Conservation (phyloP, 1,139 yeast species). For the Yamadazyma friedrichii region DNA sequence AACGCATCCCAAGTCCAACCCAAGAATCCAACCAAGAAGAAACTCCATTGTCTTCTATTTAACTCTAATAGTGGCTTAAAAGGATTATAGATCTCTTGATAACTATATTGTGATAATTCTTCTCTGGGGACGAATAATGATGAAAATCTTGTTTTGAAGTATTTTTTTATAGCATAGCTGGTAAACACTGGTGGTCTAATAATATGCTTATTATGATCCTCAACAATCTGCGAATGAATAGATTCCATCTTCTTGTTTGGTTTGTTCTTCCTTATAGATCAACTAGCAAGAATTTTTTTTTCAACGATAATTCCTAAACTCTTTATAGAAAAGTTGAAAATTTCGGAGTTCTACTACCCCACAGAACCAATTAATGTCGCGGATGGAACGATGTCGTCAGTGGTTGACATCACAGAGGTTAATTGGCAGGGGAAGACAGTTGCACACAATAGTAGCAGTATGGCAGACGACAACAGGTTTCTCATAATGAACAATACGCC, state of each 20-base stretch:
- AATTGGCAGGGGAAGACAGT: no score
- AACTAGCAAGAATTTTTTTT: no score
- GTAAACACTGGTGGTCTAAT: conserved; percentile 33
- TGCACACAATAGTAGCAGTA: no score
- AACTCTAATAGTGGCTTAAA: conserved; percentile 30
- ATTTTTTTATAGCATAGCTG: conserved; percentile 22
- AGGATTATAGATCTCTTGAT: conserved; percentile 32
- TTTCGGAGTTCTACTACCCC: not conserved
- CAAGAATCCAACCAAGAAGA: conserved; percentile 31
- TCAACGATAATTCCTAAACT: not conserved
- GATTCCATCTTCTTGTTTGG: not conserved
- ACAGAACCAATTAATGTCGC: not conserved
- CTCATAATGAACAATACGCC: no score
- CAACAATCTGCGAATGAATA: conserved; percentile 4
- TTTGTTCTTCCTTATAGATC: no score
- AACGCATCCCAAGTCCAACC: conserved; percentile 49
- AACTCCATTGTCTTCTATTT: conserved; percentile 35
- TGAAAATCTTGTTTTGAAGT: conserved; percentile 29
- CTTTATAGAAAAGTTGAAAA: not conserved
- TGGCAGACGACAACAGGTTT: no score
- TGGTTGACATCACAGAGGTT: not conserved
- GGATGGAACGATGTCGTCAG: not conserved
- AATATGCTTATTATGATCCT: conserved; percentile 30
- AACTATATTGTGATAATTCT: conserved; percentile 27
- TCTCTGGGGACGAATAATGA: conserved; percentile 31